These are phyloP conservation scores for Talaromyces funiculosus DNA, from an alignment of 2,329 filamentous ascomycete species.

Conservation along the genomic window DNA sequence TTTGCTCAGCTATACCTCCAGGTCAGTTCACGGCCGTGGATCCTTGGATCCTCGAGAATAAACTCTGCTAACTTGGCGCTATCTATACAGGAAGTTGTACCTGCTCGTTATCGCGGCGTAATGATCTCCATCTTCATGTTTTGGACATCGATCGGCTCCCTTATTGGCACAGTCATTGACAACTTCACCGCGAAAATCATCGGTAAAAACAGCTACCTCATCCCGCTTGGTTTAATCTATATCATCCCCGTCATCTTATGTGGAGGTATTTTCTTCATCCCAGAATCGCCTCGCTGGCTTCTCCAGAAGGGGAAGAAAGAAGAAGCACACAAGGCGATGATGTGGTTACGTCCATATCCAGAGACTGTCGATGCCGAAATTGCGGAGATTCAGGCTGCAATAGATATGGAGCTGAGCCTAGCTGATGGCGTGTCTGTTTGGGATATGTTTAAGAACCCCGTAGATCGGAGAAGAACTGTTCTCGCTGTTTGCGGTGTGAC, in stretches of 20 bases:
- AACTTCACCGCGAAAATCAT: slow-evolving; percentile 37
- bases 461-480: background rate
- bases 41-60: no score
- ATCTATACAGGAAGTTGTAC: slow-evolving; percentile 39
- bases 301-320: slow-evolving; percentile 26
- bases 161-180: slow-evolving; percentile 41
- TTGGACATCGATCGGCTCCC: slow-evolving; percentile 44
- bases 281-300: slow-evolving; percentile 44
- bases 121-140: slow-evolving; percentile 47
- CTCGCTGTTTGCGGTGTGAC: background rate
- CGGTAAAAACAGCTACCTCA: slow-evolving; percentile 24
- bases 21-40: background rate
- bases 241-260: slow-evolving; percentile 46
- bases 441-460: background rate
- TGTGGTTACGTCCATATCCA: slow-evolving; percentile 32
- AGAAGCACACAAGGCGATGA: slow-evolving; percentile 29
- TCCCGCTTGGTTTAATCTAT: slow-evolving; percentile 37
- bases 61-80: background rate
- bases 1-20: background rate
- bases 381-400: background rate
- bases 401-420: background rate
- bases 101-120: slow-evolving; percentile 47
- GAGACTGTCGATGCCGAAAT: slow-evolving; percentile 17
- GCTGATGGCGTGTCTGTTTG: background rate
- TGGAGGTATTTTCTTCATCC: slow-evolving; percentile 43